Conservation (phyloP, 1,284 basidiomycete genomes). For the Naganishia sp. region DNA sequence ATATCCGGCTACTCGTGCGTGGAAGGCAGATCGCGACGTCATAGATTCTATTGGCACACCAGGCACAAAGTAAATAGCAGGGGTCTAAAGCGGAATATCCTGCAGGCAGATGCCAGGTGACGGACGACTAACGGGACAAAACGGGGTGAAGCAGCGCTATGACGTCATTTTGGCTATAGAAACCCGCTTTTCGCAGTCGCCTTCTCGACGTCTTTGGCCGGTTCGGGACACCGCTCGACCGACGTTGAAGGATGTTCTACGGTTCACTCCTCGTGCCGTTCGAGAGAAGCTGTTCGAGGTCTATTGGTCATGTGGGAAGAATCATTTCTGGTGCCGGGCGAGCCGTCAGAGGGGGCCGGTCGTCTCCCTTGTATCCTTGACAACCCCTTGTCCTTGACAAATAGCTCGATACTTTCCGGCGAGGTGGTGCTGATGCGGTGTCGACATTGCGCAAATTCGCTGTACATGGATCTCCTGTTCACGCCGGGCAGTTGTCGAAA, state of each 20-base stretch:
- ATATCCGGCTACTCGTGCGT: slow-evolving; percentile 20
- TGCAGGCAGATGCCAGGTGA: neutral
- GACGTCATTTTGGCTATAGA: neutral
- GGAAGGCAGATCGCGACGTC: slow-evolving; percentile 25
- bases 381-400: no score
- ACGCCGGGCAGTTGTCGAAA: no score
- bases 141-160: neutral
- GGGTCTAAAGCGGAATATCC: neutral
- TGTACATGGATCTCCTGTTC: no score
- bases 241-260: neutral
- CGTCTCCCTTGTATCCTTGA: no score
- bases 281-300: no score
- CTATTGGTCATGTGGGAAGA: no score
- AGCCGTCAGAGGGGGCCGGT: no score
- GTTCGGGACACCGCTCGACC: neutral
- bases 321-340: no score
- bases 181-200: neutral
- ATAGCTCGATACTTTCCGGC: no score
- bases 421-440: no score
- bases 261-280: neutral
- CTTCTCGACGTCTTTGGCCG: neutral
- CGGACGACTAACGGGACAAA: neutral
- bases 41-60: slow-evolving; percentile 1
- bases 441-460: no score
- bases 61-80: slow-evolving; percentile 3